Base-by-base conservation (phyloP, 169 alveolate species). In the Plasmodium coatneyi region DNA sequence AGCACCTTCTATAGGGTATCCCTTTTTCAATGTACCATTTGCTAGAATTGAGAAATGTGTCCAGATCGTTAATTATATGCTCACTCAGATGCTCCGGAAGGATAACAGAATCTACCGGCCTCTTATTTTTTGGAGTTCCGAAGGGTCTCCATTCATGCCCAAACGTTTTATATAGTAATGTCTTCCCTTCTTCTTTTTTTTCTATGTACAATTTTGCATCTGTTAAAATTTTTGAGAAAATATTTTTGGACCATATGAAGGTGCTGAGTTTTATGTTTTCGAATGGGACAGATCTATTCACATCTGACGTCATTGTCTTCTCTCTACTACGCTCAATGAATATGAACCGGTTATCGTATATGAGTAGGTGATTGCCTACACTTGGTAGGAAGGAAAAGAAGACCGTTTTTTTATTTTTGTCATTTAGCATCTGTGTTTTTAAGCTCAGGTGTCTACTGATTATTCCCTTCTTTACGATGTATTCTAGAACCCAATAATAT, bases 1-100 rank as follows among this genome's bases (percentile, higher is more conserved):
- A 97, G 4, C 98, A 97, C 34, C 98, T 92, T 25, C 98, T 94
- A 82, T 97, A 96, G 7, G 98, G 98, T 43, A 97, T 96, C 10
- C 98, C 98, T 30, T 96, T 80, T 43, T 82, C 91, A 10, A 95
- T 52, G 28, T 97, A 97, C 98, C 98, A 96, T 19, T 96, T 90
- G 36, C 90, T 79, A 19, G 92, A 71, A 46, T 70, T 71, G 54
- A 92, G 86, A 92, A 72, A 74, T 2, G 79, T 87, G 9, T 92
- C 66, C 6, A 92, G 39, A 46, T 92, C 95, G 36, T 82, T 92
- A 16, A 92, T 76, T 54, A 92, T 83, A 36, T 92, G 81, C 7
- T 80, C 82, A 43, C 56, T 41, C 70, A 92, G 71, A 32, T 83
- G 39, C 56, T 82, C 80, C 2, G 95, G 92, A 60, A 92, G 76